Evolutionary conservation across 202 grass and related monocot species (phyloP).

Genomic region (Panicum hallii): DNA sequence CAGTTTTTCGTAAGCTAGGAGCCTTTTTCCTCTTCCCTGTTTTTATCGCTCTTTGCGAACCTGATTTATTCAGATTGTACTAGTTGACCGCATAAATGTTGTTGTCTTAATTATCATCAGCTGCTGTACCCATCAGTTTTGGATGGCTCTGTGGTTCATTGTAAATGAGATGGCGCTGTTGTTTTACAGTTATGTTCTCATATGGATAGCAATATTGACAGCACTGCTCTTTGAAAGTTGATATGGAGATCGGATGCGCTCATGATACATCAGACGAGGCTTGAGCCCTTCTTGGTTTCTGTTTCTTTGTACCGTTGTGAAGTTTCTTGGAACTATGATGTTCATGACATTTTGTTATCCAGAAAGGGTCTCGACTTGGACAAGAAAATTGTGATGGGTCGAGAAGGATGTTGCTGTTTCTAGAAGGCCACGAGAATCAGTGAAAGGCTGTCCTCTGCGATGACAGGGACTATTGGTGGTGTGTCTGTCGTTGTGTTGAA

Average conservation of each 20-base stretch:
- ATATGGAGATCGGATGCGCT: not conserved
- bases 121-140: constrained; percentile 38
- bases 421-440: not conserved
- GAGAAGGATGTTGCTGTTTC: not conserved
- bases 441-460: not conserved
- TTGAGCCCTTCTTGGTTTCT: not conserved
- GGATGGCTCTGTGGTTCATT: constrained; percentile 25
- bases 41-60: not conserved
- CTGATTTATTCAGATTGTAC: constrained; percentile 59
- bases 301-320: not conserved
- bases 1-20: constrained; percentile 43
- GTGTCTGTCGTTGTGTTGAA: not conserved
- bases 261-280: not conserved
- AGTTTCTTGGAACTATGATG: not conserved
- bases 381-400: not conserved
- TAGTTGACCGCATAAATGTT: constrained; percentile 48
- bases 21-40: constrained; percentile 3
- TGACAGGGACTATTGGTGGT: not conserved
- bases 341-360: not conserved
- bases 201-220: not conserved
- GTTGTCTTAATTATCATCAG: constrained; percentile 33
- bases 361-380: not conserved
- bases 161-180: constrained; percentile 34
- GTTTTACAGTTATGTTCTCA: not conserved
- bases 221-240: not conserved